A percentile compares a stretch with the other conserved stretches of the same genome.
Conservation (phyloP, 208 protist genomes). For the Phytomonas francai region DNA sequence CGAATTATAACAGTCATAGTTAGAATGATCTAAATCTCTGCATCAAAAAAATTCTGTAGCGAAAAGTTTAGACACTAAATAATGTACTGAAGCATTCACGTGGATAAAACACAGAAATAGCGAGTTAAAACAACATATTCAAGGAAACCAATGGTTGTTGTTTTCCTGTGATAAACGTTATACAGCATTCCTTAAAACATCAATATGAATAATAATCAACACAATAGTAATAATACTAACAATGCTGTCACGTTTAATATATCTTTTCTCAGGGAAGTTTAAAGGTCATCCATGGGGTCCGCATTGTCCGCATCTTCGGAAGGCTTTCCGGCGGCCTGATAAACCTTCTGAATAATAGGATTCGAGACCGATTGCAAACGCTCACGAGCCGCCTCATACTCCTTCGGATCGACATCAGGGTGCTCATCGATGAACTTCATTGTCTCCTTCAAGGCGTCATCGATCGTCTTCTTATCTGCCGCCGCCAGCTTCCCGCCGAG, state of each 20-base stretch:
- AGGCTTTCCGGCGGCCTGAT: slow-evolving; percentile 31
- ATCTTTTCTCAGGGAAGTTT: too few species aligned
- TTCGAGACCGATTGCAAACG: slow-evolving; percentile 89
- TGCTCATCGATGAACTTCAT: slow-evolving; percentile 95
- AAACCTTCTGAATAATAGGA: slow-evolving; percentile 94
- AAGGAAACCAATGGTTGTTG: background rate
- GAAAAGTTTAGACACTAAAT: too few species aligned
- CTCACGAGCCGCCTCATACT: slow-evolving; percentile 89
- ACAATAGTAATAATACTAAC: too few species aligned
- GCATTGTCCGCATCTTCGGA: slow-evolving; percentile 17
- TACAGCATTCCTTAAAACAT: too few species aligned
- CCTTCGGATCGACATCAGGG: slow-evolving; percentile 90
- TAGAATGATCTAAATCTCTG: too few species aligned
- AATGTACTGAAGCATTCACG: too few species aligned
- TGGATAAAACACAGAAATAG: too few species aligned
- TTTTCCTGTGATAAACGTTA: background rate
- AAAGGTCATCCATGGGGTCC: slow-evolving; percentile 76
- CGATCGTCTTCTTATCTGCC: slow-evolving; percentile 84
- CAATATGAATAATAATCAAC: too few species aligned
- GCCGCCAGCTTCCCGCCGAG: slow-evolving; percentile 85
- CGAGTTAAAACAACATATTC: background rate
- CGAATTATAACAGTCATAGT: slow-evolving; percentile 9
- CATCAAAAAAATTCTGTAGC: too few species aligned
- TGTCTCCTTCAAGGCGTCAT: slow-evolving; percentile 81
- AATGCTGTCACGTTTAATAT: too few species aligned